phyloP scores from a whole-genome alignment of 1,139 yeast species.

The Candida albicans region DNA sequence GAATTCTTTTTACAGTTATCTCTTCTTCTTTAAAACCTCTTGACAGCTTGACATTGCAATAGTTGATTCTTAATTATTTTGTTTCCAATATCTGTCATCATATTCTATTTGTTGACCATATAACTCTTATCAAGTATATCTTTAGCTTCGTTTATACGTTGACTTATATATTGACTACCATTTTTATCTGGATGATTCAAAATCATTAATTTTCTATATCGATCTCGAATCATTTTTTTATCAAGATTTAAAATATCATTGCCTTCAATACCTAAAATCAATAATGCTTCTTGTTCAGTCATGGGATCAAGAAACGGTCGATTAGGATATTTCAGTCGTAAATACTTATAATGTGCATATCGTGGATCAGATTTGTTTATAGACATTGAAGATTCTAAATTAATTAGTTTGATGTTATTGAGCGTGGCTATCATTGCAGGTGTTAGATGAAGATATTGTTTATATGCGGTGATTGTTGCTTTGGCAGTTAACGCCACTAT shows the following conservation, averaged over 20 bases:
- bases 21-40: too few species aligned
- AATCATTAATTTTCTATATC: slow-evolving; percentile 66
- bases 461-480: slow-evolving; percentile 47
- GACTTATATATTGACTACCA: slow-evolving; percentile 69
- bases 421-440: slow-evolving; percentile 58
- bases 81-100: not conserved
- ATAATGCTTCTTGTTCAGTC: slow-evolving; percentile 63
- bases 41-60: not conserved
- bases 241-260: slow-evolving; percentile 50
- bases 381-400: slow-evolving; percentile 2
- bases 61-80: not conserved
- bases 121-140: slow-evolving; percentile 62
- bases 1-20: too few species aligned
- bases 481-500: slow-evolving; percentile 52
- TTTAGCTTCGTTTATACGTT: slow-evolving; percentile 75
- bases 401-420: slow-evolving; percentile 39
- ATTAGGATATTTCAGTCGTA: slow-evolving; percentile 37
- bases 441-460: slow-evolving; percentile 44
- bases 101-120: slow-evolving; percentile 25
- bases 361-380: slow-evolving; percentile 16
- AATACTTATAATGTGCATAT: slow-evolving; percentile 24
- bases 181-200: slow-evolving; percentile 75
- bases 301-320: slow-evolving; percentile 51
- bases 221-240: slow-evolving; percentile 43
- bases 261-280: slow-evolving; percentile 53